Conservation (phyloP, 2,329 filamentous ascomycete genomes). For the Zopfia rhizophila region DNA sequence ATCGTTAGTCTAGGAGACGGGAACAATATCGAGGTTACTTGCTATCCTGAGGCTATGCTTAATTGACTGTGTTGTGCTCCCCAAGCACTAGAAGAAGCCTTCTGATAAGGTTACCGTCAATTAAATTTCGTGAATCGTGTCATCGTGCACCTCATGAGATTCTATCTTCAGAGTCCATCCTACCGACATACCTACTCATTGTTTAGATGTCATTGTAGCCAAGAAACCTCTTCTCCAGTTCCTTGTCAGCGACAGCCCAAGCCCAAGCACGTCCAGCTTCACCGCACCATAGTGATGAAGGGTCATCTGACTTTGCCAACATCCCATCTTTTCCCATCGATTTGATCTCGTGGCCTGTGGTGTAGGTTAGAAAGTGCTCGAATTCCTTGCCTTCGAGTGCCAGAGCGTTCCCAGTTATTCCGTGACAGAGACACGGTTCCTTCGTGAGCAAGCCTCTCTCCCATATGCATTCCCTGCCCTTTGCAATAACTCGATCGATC, state of each 20-base stretch:
- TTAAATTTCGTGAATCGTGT: conserved; percentile 29
- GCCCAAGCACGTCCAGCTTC: conserved; percentile 61
- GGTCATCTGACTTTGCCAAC: conserved; percentile 62
- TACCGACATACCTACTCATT: not conserved
- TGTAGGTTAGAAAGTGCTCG: conserved; percentile 69
- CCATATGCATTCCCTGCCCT: conserved; percentile 65
- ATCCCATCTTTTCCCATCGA: conserved; percentile 63
- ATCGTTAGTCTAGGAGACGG: conserved; percentile 11
- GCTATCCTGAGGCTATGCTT: conserved; percentile 3
- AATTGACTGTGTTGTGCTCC: conserved; percentile 11
- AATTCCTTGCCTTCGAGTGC: conserved; percentile 61
- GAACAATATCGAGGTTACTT: conserved; percentile 12
- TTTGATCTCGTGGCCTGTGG: conserved; percentile 66
- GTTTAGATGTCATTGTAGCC: conserved; percentile 62
- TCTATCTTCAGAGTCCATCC: not conserved
- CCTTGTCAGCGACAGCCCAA: conserved; percentile 59
- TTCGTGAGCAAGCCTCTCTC: conserved; percentile 70
- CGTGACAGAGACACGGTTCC: conserved; percentile 73
- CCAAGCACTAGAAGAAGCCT: not conserved
- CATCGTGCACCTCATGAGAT: conserved; percentile 30
- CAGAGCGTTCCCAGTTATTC: conserved; percentile 72
- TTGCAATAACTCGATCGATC: conserved; percentile 64
- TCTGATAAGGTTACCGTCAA: conserved; percentile 2
- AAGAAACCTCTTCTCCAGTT: conserved; percentile 58
- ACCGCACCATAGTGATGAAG: conserved; percentile 62